Conservation (phyloP, 2,329 filamentous ascomycete genomes). For the Cadophora gregata region DNA sequence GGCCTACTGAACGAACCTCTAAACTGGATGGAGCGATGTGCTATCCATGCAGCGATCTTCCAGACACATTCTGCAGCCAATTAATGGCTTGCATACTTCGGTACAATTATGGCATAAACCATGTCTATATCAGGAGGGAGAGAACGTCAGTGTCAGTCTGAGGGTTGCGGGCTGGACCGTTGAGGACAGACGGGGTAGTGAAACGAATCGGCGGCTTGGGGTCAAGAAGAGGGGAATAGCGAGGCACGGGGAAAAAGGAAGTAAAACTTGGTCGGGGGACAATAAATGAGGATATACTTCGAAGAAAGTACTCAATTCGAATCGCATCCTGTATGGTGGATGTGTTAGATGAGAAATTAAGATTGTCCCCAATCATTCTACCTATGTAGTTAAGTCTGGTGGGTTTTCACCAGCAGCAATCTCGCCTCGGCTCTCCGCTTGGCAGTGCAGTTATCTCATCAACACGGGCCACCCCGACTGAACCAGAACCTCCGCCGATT, state of each 20-base stretch:
- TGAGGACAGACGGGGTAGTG: constrained; percentile 9
- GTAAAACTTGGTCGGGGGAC: background rate
- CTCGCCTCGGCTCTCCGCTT: background rate
- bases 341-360: background rate
- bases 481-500: background rate
- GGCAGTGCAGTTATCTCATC: constrained; percentile 5
- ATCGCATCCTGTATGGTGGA: background rate
- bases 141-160: background rate
- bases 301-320: background rate
- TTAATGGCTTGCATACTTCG: background rate
- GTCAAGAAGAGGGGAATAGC: background rate
- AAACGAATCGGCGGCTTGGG: background rate
- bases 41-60: background rate
- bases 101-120: background rate
- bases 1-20: background rate
- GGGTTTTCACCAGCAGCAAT: background rate
- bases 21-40: background rate
- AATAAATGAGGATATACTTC: background rate
- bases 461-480: background rate
- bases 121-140: background rate
- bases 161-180: constrained; percentile 5
- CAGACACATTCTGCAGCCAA: constrained; percentile 1
- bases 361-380: background rate
- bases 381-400: background rate
- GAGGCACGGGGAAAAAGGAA: background rate